Evolutionary conservation across 805 yeast genomes (phyloP).

Genomic region (Starmerella cellae): DNA sequence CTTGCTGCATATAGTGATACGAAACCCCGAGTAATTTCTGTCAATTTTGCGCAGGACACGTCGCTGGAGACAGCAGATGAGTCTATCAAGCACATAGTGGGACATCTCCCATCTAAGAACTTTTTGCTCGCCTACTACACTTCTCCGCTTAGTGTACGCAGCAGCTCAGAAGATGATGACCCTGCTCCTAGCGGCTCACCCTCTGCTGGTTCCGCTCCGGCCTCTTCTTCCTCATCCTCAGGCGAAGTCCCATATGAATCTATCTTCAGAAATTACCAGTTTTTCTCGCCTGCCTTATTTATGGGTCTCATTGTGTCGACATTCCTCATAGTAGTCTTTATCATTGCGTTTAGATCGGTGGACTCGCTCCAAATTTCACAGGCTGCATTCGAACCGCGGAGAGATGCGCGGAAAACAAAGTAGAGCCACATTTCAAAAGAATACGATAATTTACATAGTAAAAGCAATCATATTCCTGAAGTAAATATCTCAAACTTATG

Average conservation of each 20-base stretch:
- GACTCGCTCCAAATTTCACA: conserved; percentile 13
- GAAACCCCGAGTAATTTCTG: conserved; percentile 45
- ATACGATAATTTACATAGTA: too few relatives aligned
- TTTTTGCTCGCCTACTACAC: conserved; percentile 27
- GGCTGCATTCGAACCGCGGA: conserved; percentile 19
- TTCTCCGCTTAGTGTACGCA: conserved; percentile 18
- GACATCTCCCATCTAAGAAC: conserved; percentile 26
- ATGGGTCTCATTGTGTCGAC: conserved; percentile 57
- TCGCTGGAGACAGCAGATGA: conserved; percentile 18
- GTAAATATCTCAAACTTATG: too few relatives aligned
- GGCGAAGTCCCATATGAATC: conserved; percentile 18
- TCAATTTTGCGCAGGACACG: conserved; percentile 37
- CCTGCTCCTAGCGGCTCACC: neutral
- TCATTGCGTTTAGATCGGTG: conserved; percentile 13
- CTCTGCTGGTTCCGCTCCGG: conserved; percentile 1
- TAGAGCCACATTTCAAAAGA: too few relatives aligned
- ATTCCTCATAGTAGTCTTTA: conserved; percentile 35
- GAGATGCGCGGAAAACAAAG: conserved; percentile 1
- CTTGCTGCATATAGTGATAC: conserved; percentile 49
- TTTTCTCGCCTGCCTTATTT: conserved; percentile 70
- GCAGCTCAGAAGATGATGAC: neutral
- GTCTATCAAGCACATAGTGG: conserved; percentile 22
- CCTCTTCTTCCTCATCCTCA: conserved; percentile 3
- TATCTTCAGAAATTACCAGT: conserved; percentile 51
- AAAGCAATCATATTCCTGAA: too few relatives aligned